phyloP scores from a whole-genome alignment of 1,139 yeast species.

The Suhomyces bolitotheri region DNA sequence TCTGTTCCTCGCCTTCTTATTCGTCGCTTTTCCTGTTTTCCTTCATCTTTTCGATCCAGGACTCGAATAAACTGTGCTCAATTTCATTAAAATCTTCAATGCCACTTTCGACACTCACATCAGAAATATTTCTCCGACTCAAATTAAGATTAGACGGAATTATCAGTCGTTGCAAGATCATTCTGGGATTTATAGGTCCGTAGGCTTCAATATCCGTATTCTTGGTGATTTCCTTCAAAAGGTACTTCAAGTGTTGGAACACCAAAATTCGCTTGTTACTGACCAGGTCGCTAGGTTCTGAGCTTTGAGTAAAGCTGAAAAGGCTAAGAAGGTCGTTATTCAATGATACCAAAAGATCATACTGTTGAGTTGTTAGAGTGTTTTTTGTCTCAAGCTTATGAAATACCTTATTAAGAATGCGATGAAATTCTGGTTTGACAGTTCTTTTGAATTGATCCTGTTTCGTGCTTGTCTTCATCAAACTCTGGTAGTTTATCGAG shows the following conservation, averaged over 20 bases:
- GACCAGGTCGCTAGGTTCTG: conserved; percentile 19
- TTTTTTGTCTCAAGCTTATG: conserved; percentile 37
- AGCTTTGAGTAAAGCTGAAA: conserved; percentile 25
- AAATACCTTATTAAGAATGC: conserved; percentile 37
- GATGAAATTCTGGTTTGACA: conserved; percentile 32
- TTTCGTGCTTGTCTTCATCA: conserved; percentile 16
- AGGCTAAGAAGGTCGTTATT: conserved; percentile 33
- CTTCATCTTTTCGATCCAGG: conserved; percentile 46
- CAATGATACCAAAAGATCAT: conserved; percentile 34
- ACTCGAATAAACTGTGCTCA: conserved; percentile 43
- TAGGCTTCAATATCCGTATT: conserved; percentile 6
- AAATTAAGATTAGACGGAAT: conserved; percentile 35
- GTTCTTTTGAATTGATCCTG: conserved; percentile 29
- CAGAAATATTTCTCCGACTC: conserved; percentile 6
- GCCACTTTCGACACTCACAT: conserved; percentile 1
- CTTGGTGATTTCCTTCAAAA: conserved; percentile 40
- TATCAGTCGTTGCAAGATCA: conserved; percentile 31
- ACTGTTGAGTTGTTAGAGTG: conserved; percentile 37
- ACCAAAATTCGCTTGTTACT: conserved; percentile 30
- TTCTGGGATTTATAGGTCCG: conserved; percentile 17
- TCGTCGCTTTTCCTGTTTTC: conserved; percentile 11
- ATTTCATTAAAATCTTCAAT: conserved; percentile 40
- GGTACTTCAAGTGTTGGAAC: conserved; percentile 43
- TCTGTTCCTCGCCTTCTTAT: too few relatives aligned
- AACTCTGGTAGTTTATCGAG: conserved; percentile 10